These are phyloP conservation scores for Aspergillus transmontanensis DNA, from an alignment of 2,329 filamentous ascomycete genomes.

Conservation along the genomic window DNA sequence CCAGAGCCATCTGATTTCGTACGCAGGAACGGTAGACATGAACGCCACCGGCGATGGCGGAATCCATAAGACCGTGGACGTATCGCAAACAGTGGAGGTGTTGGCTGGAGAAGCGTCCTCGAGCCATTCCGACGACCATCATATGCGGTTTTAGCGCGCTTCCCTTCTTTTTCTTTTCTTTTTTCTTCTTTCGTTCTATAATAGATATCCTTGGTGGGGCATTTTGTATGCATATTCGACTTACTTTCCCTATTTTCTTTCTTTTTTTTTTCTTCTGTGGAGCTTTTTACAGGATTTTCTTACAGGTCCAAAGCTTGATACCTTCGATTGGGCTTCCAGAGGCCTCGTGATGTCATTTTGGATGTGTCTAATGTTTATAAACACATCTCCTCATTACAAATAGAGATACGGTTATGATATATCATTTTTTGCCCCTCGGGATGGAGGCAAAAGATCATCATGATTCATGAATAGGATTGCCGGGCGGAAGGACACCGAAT, in stretches of 20 bases:
- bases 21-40: conserved; percentile 27
- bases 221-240: not conserved
- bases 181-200: not conserved
- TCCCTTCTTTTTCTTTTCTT: not conserved
- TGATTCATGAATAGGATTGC: too few relatives aligned
- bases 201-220: not conserved
- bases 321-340: not conserved
- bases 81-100: conserved; percentile 27
- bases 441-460: too few relatives aligned
- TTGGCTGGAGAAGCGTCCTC: conserved; percentile 4
- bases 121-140: not conserved
- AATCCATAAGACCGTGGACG: conserved; percentile 27
- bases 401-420: not conserved
- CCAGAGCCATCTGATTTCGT: conserved; percentile 36
- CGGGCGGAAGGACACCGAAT: too few relatives aligned
- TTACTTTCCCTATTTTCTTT: not conserved
- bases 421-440: not conserved
- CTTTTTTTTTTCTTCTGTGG: not conserved
- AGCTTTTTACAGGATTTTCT: not conserved
- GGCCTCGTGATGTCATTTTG: not conserved
- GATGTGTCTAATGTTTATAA: not conserved
- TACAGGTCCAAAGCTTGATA: not conserved
- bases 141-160: not conserved
- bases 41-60: conserved; percentile 7
- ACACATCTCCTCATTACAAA: not conserved